Conservation (phyloP, 2,329 filamentous ascomycete species). For the Fusarium pseudonygamai region DNA sequence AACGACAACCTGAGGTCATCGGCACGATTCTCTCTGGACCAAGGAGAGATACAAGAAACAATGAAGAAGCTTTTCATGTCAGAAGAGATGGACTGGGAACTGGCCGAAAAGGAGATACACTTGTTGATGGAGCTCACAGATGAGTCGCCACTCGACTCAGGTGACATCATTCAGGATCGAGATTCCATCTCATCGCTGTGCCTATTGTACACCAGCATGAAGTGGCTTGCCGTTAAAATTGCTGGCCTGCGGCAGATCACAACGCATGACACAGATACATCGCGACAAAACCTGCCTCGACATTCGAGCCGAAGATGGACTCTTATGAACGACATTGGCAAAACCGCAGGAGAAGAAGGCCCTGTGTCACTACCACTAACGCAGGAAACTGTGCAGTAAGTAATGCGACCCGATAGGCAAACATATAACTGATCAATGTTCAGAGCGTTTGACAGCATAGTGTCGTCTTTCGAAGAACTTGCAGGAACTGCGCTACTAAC, state of each 20-base stretch:
- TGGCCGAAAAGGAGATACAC: conserved; percentile 71
- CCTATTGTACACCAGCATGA: conserved; percentile 95
- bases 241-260: conserved; percentile 85
- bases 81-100: conserved; percentile 58
- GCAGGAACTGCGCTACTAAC: conserved; percentile 82
- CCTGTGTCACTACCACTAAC: conserved; percentile 89
- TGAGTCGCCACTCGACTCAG: conserved; percentile 72
- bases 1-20: conserved; percentile 73
- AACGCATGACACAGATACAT: conserved; percentile 73
- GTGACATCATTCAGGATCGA: conserved; percentile 88
- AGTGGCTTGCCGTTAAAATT: conserved; percentile 91
- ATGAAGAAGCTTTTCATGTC: conserved; percentile 73
- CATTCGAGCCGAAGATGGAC: conserved; percentile 83
- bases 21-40: conserved; percentile 74
- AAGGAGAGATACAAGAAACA: conserved; percentile 76
- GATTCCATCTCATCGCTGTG: conserved; percentile 88
- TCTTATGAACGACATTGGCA: conserved; percentile 72
- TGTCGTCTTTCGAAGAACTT: conserved; percentile 84
- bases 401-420: conserved; percentile 26
- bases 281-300: conserved; percentile 62
- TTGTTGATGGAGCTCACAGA: conserved; percentile 66
- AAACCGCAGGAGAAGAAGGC: conserved; percentile 66
- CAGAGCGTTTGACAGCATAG: conserved; percentile 86
- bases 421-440: conserved; percentile 36
- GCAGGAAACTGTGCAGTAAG: conserved; percentile 81